Evolutionary conservation across 2,329 filamentous ascomycete genomes (phyloP).

Genomic region (Diaporthe sp.): DNA sequence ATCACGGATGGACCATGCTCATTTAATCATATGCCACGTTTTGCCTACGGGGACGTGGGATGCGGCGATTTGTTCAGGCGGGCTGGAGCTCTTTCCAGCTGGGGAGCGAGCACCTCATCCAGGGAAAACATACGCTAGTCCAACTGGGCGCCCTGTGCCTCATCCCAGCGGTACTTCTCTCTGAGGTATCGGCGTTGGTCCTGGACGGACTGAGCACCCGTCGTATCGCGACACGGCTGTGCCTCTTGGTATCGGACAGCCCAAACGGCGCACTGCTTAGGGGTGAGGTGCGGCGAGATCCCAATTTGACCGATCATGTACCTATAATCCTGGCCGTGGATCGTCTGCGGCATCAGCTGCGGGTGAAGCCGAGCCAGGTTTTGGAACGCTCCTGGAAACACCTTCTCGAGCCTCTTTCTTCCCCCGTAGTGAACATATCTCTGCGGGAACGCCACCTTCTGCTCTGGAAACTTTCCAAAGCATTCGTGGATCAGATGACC

Average conservation of each 20-base stretch:
- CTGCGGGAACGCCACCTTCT: not conserved
- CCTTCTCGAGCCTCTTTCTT: not conserved
- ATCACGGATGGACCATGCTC: not conserved
- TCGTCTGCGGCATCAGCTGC: not conserved
- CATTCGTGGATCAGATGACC: not conserved
- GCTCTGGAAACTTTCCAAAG: slow-evolving; percentile 17
- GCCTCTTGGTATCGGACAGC: not conserved
- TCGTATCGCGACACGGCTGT: not conserved
- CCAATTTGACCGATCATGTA: slow-evolving; percentile 10
- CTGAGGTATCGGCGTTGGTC: not conserved
- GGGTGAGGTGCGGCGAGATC: not conserved
- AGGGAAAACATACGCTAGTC: not conserved
- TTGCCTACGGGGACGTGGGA: not conserved
- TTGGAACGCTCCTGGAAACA: not conserved
- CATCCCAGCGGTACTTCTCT: too few relatives aligned
- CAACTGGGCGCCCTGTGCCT: not conserved
- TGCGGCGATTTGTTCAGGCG: too few relatives aligned
- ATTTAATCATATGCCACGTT: not conserved
- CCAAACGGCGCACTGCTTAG: not conserved
- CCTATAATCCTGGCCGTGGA: not conserved
- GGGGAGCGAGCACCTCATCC: not conserved
- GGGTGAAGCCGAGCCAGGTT: not conserved
- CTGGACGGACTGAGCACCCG: not conserved
- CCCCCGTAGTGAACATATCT: not conserved
- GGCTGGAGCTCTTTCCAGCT: not conserved